These are phyloP conservation scores for Salvia rosmarinus DNA, from an alignment of 257 asterid species.

Conservation along the genomic window DNA sequence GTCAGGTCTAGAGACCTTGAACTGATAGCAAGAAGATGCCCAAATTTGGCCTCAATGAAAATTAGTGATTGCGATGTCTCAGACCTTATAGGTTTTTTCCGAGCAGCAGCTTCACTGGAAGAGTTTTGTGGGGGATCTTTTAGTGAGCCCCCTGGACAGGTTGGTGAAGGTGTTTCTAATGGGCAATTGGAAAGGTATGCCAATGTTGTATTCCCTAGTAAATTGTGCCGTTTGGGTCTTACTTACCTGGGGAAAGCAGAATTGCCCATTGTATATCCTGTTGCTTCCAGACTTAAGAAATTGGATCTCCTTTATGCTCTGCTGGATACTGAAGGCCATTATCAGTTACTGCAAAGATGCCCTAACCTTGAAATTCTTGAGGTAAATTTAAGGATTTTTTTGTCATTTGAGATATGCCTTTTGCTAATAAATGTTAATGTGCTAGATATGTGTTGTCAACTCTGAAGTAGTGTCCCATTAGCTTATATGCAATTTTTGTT, in stretches of 20 bases:
- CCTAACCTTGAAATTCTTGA: slow-evolving; percentile 81
- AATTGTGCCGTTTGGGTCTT: slow-evolving; percentile 60
- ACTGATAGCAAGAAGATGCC: slow-evolving; percentile 70
- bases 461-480: not conserved
- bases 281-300: slow-evolving; percentile 64
- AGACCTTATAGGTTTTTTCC: slow-evolving; percentile 58
- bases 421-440: slow-evolving; percentile 12
- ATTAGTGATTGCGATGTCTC: slow-evolving; percentile 66
- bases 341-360: slow-evolving; percentile 62
- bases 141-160: slow-evolving; percentile 49
- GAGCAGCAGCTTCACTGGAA: slow-evolving; percentile 60
- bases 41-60: slow-evolving; percentile 61
- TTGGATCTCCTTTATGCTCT: slow-evolving; percentile 84
- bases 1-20: slow-evolving; percentile 63
- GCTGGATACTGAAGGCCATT: slow-evolving; percentile 87
- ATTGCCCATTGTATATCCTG: slow-evolving; percentile 64
- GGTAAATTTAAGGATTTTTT: slow-evolving; percentile 46
- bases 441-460: not conserved
- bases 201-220: slow-evolving; percentile 52
- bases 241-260: slow-evolving; percentile 67
- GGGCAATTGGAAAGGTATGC: slow-evolving; percentile 53
- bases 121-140: slow-evolving; percentile 85
- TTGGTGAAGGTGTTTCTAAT: slow-evolving; percentile 53
- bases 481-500: not conserved
- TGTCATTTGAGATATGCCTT: slow-evolving; percentile 9